Percentiles rank a stretch among this genome's conserved stretches.
These are phyloP conservation scores for Helicocarpus griseus DNA, from an alignment of 2,329 filamentous ascomycete genomes.

Conservation along the genomic window DNA sequence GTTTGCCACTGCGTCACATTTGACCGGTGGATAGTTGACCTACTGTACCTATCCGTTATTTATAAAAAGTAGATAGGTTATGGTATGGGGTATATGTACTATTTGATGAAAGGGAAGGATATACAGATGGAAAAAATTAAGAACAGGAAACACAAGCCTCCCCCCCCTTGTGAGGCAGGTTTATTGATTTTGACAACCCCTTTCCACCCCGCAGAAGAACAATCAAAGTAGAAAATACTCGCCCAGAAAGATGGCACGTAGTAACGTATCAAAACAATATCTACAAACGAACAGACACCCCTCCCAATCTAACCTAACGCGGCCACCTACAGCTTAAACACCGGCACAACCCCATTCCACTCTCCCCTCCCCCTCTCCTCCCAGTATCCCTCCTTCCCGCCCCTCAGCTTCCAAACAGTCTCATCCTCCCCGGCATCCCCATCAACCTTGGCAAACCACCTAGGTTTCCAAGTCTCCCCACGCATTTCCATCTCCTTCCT, in stretches of 20 bases:
- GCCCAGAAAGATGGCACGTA: not conserved
- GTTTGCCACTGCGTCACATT: too few relatives aligned
- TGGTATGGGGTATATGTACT: not conserved
- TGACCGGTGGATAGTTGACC: too few relatives aligned
- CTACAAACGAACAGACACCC: not conserved
- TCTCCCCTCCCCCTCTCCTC: slow-evolving; percentile 62
- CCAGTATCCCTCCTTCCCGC: slow-evolving; percentile 87
- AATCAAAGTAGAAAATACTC: not conserved
- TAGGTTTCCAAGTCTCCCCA: slow-evolving; percentile 62
- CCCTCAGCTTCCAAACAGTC: slow-evolving; percentile 37
- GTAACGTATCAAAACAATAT: not conserved
- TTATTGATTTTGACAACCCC: too few relatives aligned
- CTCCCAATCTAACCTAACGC: not conserved
- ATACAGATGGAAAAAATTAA: too few relatives aligned
- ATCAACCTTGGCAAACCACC: slow-evolving; percentile 71
- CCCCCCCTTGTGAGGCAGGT: not conserved
- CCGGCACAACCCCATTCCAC: slow-evolving; percentile 52
- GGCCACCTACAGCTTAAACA: slow-evolving; percentile 37
- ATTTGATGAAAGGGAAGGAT: not conserved
- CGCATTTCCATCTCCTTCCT: slow-evolving; percentile 65
- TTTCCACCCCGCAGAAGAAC: too few relatives aligned
- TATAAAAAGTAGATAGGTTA: too few relatives aligned
- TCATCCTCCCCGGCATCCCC: slow-evolving; percentile 15
- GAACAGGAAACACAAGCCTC: not conserved
- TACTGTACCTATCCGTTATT: too few relatives aligned